Conservation (phyloP, 257 asterid genomes). For the Mitragyna speciosa region DNA sequence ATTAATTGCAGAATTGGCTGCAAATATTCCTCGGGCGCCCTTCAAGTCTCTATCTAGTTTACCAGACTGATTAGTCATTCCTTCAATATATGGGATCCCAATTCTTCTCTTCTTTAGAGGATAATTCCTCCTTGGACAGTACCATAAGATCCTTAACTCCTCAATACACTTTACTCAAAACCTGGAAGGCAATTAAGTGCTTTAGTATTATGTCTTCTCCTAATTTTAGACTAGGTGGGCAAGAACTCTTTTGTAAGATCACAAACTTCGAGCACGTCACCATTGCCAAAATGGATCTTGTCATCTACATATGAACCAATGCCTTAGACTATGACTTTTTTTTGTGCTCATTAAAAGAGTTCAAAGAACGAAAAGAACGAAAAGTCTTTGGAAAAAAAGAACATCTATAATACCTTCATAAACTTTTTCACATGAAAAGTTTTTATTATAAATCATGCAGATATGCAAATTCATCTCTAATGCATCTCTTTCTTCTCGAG, state of each 20-base stretch:
- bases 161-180: neutral
- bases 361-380: neutral
- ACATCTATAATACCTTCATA: neutral
- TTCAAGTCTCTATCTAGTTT: neutral
- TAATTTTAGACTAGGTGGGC: neutral
- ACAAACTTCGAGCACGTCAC: neutral
- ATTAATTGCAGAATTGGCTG: neutral
- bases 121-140: neutral
- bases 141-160: neutral
- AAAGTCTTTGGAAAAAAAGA: neutral
- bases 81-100: neutral
- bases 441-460: neutral
- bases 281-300: neutral
- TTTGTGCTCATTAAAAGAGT: neutral
- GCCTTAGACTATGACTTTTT: neutral
- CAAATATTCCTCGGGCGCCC: neutral
- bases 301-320: neutral
- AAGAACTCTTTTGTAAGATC: neutral
- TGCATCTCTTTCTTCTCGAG: neutral
- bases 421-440: neutral
- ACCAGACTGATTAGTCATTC: neutral
- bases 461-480: neutral
- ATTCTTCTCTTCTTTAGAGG: conserved; percentile 6
- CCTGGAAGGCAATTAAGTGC: neutral
- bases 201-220: neutral